Base-by-base conservation (phyloP, 2,329 filamentous ascomycete species). In the Cadophora malorum region DNA sequence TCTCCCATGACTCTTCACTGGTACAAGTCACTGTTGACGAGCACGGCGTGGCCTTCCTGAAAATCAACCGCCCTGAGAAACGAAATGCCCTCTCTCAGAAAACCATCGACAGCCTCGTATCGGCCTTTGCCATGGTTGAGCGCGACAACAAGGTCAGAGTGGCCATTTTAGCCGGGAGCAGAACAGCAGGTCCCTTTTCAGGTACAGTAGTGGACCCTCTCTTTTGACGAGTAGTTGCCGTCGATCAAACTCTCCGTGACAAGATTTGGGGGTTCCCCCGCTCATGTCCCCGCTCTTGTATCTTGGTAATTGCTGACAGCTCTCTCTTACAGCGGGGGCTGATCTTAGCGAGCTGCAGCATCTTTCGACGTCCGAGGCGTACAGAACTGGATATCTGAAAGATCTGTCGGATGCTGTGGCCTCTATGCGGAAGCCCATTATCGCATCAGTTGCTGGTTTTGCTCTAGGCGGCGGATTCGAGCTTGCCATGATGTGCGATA, bases 71-170 rank as follows among this genome's bases (percentile, higher is more conserved):
- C 2, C 86, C 84, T 1, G 79, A 81, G 56, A 88, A 88, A 75
- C 81, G 85, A 65, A 89, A 89, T 79, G 86, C 87, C 10, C 82
- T 89, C 67, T 88, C 85, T 1, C 79, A 81, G 65, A 53, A 63
- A 14, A 49, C 61, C 16, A 70, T 71, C 41, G 68, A 70, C 58
- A 53, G 47, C 14, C 56, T 71, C 23, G 59, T 71, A 21, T 31
- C 52, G 12, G 65, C 67, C 14, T 45, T 71, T 4, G 64, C 78
- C 66, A 76, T 82, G 31, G 79, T 88, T 33, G 84, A 85, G 47
- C 68, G 76, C 23, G 86, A 88, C 78, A 78, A 80, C 4, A 83
- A 86, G 53, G 84, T 88, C 53, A 83, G 82, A 64, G 81, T 80
- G 72, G 80, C 88, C 60, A 82, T 88, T 41, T 78, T 88, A 67